phyloP scores from a whole-genome alignment of 164 flowering plant genomes.

The Kalanchoe fedtschenkoi region DNA sequence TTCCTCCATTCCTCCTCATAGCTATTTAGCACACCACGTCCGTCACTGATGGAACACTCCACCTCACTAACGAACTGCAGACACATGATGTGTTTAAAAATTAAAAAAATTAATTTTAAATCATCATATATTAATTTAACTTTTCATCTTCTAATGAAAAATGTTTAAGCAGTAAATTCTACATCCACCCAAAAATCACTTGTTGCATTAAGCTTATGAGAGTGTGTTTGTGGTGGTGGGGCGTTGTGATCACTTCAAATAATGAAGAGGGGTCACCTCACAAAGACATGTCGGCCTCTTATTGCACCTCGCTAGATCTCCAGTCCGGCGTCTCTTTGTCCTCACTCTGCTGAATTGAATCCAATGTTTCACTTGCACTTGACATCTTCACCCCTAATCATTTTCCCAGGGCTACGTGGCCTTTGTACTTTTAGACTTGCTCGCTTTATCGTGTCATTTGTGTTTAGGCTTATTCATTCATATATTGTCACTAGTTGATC shows the following conservation, averaged over 20 bases:
- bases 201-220: neutral
- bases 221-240: neutral
- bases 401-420: neutral
- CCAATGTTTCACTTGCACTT: conserved; percentile 5
- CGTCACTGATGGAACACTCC: too few species aligned
- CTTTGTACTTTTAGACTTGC: neutral
- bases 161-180: too few species aligned
- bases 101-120: too few species aligned
- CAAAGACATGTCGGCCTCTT: neutral
- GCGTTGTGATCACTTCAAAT: neutral
- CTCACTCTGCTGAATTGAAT: neutral
- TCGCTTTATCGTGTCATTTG: neutral
- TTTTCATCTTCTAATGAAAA: too few species aligned
- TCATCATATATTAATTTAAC: too few species aligned
- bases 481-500: neutral
- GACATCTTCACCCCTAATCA: neutral
- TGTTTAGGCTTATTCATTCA: neutral
- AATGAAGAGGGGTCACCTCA: neutral
- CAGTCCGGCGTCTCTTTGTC: conserved; percentile 2
- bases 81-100: too few species aligned
- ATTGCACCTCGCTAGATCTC: conserved; percentile 1
- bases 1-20: neutral
- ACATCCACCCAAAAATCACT: neutral
- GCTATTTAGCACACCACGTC: too few species aligned
- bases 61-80: neutral